Evolutionary conservation across 129 eudicot genomes (phyloP).

Genomic region (Flaveria ramosissima): DNA sequence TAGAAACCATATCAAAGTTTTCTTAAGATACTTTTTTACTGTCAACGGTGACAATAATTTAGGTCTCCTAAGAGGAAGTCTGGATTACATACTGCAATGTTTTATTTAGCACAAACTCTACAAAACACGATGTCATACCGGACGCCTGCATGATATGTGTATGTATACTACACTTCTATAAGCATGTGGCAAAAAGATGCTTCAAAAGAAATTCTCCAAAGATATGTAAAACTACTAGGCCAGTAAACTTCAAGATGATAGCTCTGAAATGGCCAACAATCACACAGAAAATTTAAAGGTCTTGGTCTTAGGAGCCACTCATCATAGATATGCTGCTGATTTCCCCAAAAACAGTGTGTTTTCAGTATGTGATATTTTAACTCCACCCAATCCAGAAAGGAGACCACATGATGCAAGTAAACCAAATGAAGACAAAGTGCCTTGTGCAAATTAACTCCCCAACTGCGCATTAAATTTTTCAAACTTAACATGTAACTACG

Average conservation of each 20-base stretch:
- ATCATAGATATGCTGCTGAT: conserved; percentile 11
- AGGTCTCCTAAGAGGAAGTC: conserved; percentile 22
- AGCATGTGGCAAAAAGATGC: conserved; percentile 14
- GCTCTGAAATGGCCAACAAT: conserved; percentile 17
- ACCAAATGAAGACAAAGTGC: conserved; percentile 19
- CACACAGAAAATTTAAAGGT: neutral
- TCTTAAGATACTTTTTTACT: neutral
- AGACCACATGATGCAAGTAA: neutral
- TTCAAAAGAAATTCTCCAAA: conserved; percentile 10
- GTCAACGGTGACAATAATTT: neutral
- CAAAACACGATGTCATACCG: neutral
- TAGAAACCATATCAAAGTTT: conserved; percentile 5
- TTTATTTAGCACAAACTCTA: neutral
- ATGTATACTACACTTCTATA: neutral
- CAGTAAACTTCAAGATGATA: neutral
- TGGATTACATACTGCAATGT: conserved; percentile 1
- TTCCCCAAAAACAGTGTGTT: neutral
- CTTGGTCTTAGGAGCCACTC: conserved; percentile 1
- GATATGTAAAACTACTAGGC: neutral
- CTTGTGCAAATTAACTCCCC: conserved; percentile 25
- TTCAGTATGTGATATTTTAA: neutral
- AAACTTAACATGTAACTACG: conserved; percentile 20
- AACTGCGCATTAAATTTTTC: conserved; percentile 14
- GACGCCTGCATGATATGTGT: neutral
- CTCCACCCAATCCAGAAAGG: conserved; percentile 28